Conservation (phyloP, 2,329 filamentous ascomycete genomes). For the Aspergillus sp. region DNA sequence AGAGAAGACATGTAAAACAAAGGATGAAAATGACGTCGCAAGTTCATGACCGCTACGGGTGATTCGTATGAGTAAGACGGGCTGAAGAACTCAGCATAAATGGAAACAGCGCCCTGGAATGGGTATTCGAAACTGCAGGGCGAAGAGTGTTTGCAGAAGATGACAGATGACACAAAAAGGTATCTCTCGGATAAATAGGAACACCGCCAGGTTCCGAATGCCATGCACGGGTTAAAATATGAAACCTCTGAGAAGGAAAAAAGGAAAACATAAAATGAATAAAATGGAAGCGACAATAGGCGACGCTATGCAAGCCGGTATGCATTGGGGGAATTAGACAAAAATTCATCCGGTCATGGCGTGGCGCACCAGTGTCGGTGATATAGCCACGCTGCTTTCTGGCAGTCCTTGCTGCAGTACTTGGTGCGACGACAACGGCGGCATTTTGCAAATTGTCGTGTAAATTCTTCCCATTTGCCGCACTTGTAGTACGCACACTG, state of each 20-base stretch:
- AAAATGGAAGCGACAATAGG: conserved; percentile 26
- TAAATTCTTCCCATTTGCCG: conserved; percentile 97
- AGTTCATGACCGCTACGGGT: conserved; percentile 24
- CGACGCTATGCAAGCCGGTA: conserved; percentile 39
- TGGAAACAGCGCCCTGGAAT: conserved; percentile 16
- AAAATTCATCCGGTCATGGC: conserved; percentile 31
- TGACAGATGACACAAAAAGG: conserved; percentile 34
- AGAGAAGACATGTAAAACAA: conserved; percentile 1
- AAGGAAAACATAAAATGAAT: conserved; percentile 23
- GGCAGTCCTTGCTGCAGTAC: conserved; percentile 99
- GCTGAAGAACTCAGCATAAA: conserved; percentile 18
- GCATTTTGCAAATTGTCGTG: conserved; percentile 96
- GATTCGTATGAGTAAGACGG: conserved; percentile 19
- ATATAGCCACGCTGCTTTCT: conserved; percentile 98
- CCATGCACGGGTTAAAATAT: conserved; percentile 33
- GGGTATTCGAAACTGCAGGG: conserved; percentile 2
- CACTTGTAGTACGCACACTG: conserved; percentile 98
- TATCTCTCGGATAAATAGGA: conserved; percentile 38
- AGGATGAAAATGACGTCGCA: conserved; percentile 11
- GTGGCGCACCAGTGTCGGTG: conserved; percentile 88
- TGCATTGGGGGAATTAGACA: conserved; percentile 35
- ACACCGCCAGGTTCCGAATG: conserved; percentile 39
- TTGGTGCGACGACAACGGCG: conserved; percentile 93
- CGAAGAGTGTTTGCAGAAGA: conserved; percentile 14
- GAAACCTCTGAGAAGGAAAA: conserved; percentile 28